Percentiles rank a stretch among this genome's conserved stretches.
Conservation (phyloP, 1,139 yeast genomes). For the Meyerozyma smithsonii region DNA sequence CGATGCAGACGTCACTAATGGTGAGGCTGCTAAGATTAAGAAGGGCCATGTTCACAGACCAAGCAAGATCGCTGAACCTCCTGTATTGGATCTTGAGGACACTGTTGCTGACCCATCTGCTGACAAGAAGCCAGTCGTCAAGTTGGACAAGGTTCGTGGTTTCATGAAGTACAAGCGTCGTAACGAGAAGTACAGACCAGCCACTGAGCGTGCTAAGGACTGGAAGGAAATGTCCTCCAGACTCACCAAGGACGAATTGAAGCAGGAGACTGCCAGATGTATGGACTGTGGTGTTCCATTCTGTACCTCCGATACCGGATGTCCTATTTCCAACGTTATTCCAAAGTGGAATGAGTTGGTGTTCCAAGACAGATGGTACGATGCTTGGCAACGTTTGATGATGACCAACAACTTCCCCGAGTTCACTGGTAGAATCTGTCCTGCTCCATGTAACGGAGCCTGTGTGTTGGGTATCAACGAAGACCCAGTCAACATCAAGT, state of each 20-base stretch:
- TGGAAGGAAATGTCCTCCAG: conserved; percentile 90
- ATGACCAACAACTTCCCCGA: conserved; percentile 99
- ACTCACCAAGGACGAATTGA: conserved; percentile 78
- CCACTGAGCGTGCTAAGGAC: conserved; percentile 74
- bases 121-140: conserved; percentile 58
- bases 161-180: conserved; percentile 92
- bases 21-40: conserved; percentile 61
- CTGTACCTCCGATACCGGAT: conserved; percentile 97
- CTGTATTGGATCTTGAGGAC: conserved; percentile 86
- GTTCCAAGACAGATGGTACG: conserved; percentile 91
- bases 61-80: conserved; percentile 57
- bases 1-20: conserved; percentile 82
- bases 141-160: conserved; percentile 80
- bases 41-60: conserved; percentile 40
- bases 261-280: conserved; percentile 95
- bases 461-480: conserved; percentile 93
- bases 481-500: conserved; percentile 95
- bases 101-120: conserved; percentile 65
- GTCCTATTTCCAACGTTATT: conserved; percentile 94
- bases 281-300: conserved; percentile 99
- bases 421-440: conserved; percentile 96
- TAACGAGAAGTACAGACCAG: conserved; percentile 78
- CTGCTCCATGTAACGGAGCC: conserved; percentile 99
- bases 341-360: conserved; percentile 98
- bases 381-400: conserved; percentile 84